Base-by-base conservation (phyloP, 139 green algal species). In the Volvox reticuliferus region DNA sequence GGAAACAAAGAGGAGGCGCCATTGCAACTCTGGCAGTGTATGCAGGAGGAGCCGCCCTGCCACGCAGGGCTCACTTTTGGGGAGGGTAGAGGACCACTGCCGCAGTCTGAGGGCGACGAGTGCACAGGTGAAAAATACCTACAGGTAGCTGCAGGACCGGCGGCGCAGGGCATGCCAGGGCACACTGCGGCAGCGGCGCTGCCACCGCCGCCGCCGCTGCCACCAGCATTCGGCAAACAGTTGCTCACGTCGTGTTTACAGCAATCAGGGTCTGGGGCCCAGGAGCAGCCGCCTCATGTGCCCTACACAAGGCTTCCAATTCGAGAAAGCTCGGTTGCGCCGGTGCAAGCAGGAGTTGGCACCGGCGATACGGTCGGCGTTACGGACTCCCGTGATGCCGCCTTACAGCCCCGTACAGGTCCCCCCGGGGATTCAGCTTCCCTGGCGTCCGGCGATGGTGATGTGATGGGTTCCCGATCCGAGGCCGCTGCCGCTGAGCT, bases 81-180 rank as follows among this genome's bases (percentile, higher is more conserved):
- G 65, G 65, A 73, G 65, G 65, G 21, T 73, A 28, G 2, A 73
- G 71, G 26, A 30, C 71, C 18, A 30, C 71, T 84, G 79, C 79
- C 79, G 44, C 79, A 71, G 50, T 86, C 50, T 19, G 79, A 73
- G 44, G 79, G 79, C 50, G 79, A 86, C 24, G 79, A 86, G 26
- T 86, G 79, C 19, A 84, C 0, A 1, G 79, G 50, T 6, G 1
- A 44, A 19, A 28, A 68, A 50, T 17, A 17, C 21, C 37, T 18
- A 32, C 26, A 14, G 44, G 50, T 24, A 86, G 78, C 36, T 24
- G 78, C n/a, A 5, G 78, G 20, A 67, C 37, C 16, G 37, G 78
- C 18, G 2, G 65, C 24, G 65, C 6, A 24, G 65, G 65, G 21
- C 21, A 28, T 73, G 65, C 21, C 65, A 2, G 65, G 12, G 65